Conservation (phyloP, 352 stramenopile species). For the Phytopythium litorale region DNA sequence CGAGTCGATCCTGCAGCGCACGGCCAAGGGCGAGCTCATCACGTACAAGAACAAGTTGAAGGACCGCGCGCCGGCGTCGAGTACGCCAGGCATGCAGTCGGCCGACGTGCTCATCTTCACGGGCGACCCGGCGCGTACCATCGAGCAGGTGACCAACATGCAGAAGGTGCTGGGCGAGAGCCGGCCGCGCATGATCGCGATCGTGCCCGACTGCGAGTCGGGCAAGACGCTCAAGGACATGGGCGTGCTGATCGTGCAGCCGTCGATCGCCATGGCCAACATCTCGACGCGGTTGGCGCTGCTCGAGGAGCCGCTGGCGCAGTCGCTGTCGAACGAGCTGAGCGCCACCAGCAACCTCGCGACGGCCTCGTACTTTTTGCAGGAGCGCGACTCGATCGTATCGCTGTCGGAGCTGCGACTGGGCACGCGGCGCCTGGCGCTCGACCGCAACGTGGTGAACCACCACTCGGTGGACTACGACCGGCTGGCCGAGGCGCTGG, state of each 20-base stretch:
- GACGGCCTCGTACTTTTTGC: slow-evolving; percentile 49
- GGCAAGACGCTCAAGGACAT: slow-evolving; percentile 41
- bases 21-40: slow-evolving; percentile 54
- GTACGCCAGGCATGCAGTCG: slow-evolving; percentile 26
- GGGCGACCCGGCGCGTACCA: slow-evolving; percentile 33
- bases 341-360: slow-evolving; percentile 34
- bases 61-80: slow-evolving; percentile 15
- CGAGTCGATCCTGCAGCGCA: slow-evolving; percentile 47
- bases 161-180: slow-evolving; percentile 37
- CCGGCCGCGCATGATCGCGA: slow-evolving; percentile 43
- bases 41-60: slow-evolving; percentile 60
- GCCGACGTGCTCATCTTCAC: slow-evolving; percentile 59
- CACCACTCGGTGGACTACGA: slow-evolving; percentile 62
- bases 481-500: slow-evolving; percentile 30
- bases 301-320: slow-evolving; percentile 33
- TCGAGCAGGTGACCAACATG: slow-evolving; percentile 52
- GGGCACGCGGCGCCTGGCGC: slow-evolving; percentile 25
- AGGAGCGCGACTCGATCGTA: slow-evolving; percentile 27
- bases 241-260: slow-evolving; percentile 56
- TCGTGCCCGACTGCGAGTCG: slow-evolving; percentile 38
- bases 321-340: slow-evolving; percentile 34
- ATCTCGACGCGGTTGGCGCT: slow-evolving; percentile 56
- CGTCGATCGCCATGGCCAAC: slow-evolving; percentile 61
- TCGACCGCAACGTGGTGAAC: slow-evolving; percentile 56
- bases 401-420: slow-evolving; percentile 46